Base-by-base conservation (phyloP, 2,329 filamentous ascomycete species). In the Diaporthe batatas region DNA sequence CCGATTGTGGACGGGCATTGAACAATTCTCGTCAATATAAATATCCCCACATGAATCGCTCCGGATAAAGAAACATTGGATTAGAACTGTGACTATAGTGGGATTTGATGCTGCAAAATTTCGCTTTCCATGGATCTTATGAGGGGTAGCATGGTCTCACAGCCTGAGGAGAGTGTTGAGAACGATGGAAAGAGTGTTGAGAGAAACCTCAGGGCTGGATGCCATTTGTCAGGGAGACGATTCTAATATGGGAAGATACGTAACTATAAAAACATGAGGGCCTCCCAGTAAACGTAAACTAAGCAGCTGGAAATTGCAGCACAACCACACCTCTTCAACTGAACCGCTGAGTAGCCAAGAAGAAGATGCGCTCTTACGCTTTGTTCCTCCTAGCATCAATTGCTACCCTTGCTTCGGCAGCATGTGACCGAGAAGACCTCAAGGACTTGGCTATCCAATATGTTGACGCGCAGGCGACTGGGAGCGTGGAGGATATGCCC, bases 401-500 rank as follows among this genome's bases (percentile, higher is more conserved):
- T 67, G 62, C 62, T 51, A 53, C 62, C 6, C 18, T 34, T 39
- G 44, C n/a, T 32, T 53, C 32, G 3, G 62, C 62, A 8, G 62
- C 47, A 34, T 67, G 62, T 36, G 62, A 67, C 6, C 47, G 62
- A 39, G 62, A 51, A 0, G 62, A 67, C 25, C 62, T 67, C 7
- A 67, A 67, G 47, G 62, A 67, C 1, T 53, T 53, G 47, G 62
- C 62, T 11, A 18, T 67, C 21, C 62, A 67, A 21, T 67, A 67
- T 53, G 62, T 67, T 29, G 62, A 53, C 32, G 62, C 62, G 4
- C 62, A 67, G 29, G 62, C 62, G 8, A 53, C 62, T 2, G 62
- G 62, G 10, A 67, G 62, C 62, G 32, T 67, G 29, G 62, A 67
- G n/a, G 62, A 67, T 11, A 53, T 67, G 62, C 62, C 62, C 5